Conservation (phyloP, 352 stramenopile species). For the Pythium grandisporangium region DNA sequence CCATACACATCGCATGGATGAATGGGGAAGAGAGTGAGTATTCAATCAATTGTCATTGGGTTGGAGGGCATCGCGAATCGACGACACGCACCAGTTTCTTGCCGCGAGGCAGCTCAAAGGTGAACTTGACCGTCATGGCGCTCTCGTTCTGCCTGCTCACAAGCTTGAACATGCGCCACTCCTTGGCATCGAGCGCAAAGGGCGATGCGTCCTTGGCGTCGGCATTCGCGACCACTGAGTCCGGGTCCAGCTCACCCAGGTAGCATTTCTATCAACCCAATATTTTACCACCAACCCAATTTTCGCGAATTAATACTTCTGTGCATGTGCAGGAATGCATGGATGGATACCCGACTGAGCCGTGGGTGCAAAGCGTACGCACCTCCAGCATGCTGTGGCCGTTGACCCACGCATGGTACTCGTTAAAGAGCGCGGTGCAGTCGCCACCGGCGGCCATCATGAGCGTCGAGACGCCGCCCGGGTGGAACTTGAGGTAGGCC, state of each 20-base stretch:
- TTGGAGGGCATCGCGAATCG: no score
- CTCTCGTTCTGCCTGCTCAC: conserved; percentile 45
- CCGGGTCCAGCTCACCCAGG: conserved; percentile 51
- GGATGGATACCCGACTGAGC: no score
- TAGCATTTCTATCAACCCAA: conserved; percentile 51
- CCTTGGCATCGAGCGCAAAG: conserved; percentile 45
- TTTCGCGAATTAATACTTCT: no score
- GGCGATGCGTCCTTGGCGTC: conserved; percentile 12
- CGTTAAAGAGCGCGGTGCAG: conserved; percentile 94
- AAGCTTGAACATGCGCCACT: conserved; percentile 63
- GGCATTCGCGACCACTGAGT: conserved; percentile 17
- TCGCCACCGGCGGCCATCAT: conserved; percentile 89
- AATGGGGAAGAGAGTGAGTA: background rate
- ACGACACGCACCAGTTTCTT: conserved; percentile 48
- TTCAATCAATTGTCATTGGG: background rate
- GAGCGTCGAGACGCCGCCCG: conserved; percentile 91
- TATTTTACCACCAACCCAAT: background rate
- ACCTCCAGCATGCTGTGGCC: conserved; percentile 83
- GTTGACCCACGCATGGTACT: conserved; percentile 96
- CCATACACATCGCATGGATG: no score
- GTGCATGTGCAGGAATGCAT: background rate
- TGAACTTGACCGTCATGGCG: conserved; percentile 57
- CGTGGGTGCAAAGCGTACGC: no score
- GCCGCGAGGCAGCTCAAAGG: conserved; percentile 53
- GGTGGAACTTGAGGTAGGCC: conserved; percentile 96